A percentile compares a stretch with the other conserved stretches of the same genome.
Conservation (phyloP, 2,329 filamentous ascomycete genomes). For the Fusarium nematophilum region DNA sequence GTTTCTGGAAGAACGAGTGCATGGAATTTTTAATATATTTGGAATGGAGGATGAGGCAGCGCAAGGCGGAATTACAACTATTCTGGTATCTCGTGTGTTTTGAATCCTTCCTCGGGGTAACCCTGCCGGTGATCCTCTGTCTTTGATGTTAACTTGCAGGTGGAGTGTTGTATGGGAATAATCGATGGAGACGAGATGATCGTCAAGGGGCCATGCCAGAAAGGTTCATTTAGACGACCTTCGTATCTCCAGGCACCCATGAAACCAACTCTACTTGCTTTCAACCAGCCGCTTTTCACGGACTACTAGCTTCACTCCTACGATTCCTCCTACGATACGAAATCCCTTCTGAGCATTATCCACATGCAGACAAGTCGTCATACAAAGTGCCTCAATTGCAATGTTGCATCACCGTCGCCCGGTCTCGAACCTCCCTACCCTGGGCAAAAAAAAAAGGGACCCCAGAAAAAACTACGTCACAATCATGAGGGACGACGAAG, state of each 20-base stretch:
- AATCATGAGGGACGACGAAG: slow-evolving; percentile 9
- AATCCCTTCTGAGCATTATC: too few relatives aligned
- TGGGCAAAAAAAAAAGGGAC: slow-evolving; percentile 5
- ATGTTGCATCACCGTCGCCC: slow-evolving; percentile 28
- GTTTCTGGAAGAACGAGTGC: too few relatives aligned
- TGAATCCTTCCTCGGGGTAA: not conserved
- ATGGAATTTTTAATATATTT: too few relatives aligned
- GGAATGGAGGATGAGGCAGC: too few relatives aligned
- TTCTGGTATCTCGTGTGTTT: slow-evolving; percentile 18
- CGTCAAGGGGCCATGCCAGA: slow-evolving; percentile 2
- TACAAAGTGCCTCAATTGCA: slow-evolving; percentile 19
- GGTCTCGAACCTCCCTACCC: not conserved
- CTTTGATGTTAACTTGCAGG: slow-evolving; percentile 10
- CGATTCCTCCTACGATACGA: not conserved
- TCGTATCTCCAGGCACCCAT: not conserved
- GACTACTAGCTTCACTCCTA: slow-evolving; percentile 4
- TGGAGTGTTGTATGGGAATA: slow-evolving; percentile 16
- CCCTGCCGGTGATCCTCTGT: slow-evolving; percentile 29
- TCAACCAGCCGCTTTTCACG: not conserved
- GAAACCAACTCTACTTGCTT: not conserved
- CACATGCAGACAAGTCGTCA: too few relatives aligned
- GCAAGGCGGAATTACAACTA: not conserved
- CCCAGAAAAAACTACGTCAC: slow-evolving; percentile 26
- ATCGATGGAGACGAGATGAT: slow-evolving; percentile 18
- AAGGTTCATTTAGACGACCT: slow-evolving; percentile 1